Conservation (phyloP, 2,329 filamentous ascomycete genomes). For the Penicillium sp. region DNA sequence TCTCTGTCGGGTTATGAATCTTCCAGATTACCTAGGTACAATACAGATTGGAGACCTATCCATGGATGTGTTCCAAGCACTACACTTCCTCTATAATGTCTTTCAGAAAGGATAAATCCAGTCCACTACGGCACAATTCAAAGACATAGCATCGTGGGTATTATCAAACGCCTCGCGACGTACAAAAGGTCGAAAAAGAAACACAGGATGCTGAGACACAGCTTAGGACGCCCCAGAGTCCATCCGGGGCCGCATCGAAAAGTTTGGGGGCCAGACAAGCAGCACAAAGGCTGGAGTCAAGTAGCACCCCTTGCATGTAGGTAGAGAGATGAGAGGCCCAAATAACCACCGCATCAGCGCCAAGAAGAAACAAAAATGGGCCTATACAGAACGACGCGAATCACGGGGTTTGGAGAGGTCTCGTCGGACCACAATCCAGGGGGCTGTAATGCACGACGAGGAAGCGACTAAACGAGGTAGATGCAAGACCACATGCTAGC, state of each 20-base stretch:
- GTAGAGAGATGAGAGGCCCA: conserved; percentile 3
- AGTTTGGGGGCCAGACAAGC: conserved; percentile 4
- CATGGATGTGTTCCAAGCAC: no score
- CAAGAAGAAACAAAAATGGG: not conserved
- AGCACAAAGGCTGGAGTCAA: not conserved
- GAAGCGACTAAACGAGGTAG: conserved; percentile 1
- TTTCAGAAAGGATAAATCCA: not conserved
- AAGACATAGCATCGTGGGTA: conserved; percentile 34
- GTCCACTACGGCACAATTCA: conserved; percentile 2
- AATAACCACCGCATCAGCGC: conserved; percentile 1
- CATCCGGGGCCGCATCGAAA: conserved; percentile 19
- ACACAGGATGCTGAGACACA: conserved; percentile 39
- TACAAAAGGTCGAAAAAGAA: conserved; percentile 22
- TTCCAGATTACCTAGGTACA: not conserved
- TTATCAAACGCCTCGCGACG: conserved; percentile 36
- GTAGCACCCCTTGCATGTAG: not conserved
- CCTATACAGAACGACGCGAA: conserved; percentile 1
- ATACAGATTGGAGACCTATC: not conserved
- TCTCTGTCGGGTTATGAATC: no score
- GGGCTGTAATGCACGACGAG: conserved; percentile 10
- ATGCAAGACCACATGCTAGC: conserved; percentile 8
- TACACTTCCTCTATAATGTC: not conserved
- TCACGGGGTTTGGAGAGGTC: conserved; percentile 1
- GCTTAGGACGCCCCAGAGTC: conserved; percentile 37
- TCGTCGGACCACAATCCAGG: conserved; percentile 19